Evolutionary conservation across 2,329 filamentous ascomycete species (phyloP).

Genomic region (Diaporthe citri): DNA sequence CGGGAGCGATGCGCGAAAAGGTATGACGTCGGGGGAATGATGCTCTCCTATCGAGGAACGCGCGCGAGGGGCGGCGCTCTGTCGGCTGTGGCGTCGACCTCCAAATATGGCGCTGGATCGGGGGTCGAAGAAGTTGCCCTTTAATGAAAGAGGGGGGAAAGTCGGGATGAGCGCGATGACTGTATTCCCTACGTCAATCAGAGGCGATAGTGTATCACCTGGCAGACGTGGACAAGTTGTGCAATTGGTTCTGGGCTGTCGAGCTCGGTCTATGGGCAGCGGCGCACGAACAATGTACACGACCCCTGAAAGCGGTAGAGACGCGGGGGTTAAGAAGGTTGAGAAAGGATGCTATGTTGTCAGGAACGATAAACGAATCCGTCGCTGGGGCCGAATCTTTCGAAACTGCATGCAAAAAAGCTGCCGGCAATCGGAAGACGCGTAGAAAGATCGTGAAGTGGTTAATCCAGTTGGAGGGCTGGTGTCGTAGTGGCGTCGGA

Average conservation of each 20-base stretch:
- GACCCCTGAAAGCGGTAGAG: constrained; percentile 20
- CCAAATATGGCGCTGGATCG: background rate
- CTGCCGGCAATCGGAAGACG: constrained; percentile 11
- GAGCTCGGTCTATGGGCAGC: constrained; percentile 19
- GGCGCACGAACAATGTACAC: constrained; percentile 36
- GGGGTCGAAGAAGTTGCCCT: background rate
- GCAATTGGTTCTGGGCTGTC: constrained; percentile 27
- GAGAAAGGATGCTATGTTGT: constrained; percentile 26
- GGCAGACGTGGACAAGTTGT: constrained; percentile 16
- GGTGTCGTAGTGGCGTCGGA: constrained; percentile 13
- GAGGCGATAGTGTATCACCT: constrained; percentile 12
- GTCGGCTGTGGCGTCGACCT: constrained; percentile 23
- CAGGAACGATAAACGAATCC: constrained; percentile 6
- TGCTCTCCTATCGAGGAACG: constrained; percentile 32
- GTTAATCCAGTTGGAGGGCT: background rate
- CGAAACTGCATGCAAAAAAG: constrained; percentile 8
- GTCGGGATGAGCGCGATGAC: constrained; percentile 9
- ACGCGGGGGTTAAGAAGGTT: constrained; percentile 3
- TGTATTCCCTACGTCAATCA: constrained; percentile 27
- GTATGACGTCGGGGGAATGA: constrained; percentile 36
- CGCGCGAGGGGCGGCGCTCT: constrained; percentile 18
- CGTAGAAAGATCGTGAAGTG: constrained; percentile 24
- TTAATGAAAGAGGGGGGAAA: background rate
- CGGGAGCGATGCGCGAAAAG: constrained; percentile 23
- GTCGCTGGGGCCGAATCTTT: constrained; percentile 8